Evolutionary conservation across 192 early-diverging fungal genomes (phyloP), one percentile per base, ranked within the genome.

Genomic region (Geosiphon pyriformis): DNA sequence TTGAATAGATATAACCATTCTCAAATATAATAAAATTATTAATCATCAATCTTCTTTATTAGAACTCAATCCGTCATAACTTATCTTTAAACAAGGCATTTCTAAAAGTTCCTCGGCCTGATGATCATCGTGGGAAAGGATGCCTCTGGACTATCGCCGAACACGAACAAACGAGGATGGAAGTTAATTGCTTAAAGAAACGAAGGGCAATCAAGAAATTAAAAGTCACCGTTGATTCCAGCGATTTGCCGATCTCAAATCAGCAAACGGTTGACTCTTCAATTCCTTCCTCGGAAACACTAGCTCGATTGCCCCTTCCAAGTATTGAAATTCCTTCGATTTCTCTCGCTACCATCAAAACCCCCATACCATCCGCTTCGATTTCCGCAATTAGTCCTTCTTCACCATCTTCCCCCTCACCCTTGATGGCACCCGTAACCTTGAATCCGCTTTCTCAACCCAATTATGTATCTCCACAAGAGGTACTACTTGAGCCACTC

Each of bases 1-100:
- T n/a, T n/a, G n/a, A n/a, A n/a, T n/a, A n/a, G n/a, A n/a, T n/a
- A n/a, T n/a, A n/a, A n/a, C n/a, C n/a, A n/a, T n/a, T n/a, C n/a
- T n/a, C n/a, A n/a, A n/a, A n/a, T n/a, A n/a, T n/a, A n/a, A n/a
- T n/a, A n/a, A n/a, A n/a, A n/a, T n/a, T n/a, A n/a, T n/a, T n/a
- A n/a, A n/a, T n/a, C n/a, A n/a, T n/a, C n/a, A n/a, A n/a, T n/a
- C n/a, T n/a, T n/a, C n/a, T n/a, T n/a, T n/a, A 8, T 22, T 55
- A 94, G 85, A 96, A 95, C 79, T 92, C 93, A 0, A 88, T 96
- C 53, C 79, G 94, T n/a, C 93, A 96, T 72, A 93, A 93, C 66
- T 77, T 96, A n/a, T 91, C 90, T 6, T 79, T 94, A 17, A 95
- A 95, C 70, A 84, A 85, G 51, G 82, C 78, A 26, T 96, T 96